These are phyloP conservation scores for Macrophomina pseudophaseolina DNA, from an alignment of 2,329 filamentous ascomycete genomes.

Conservation along the genomic window DNA sequence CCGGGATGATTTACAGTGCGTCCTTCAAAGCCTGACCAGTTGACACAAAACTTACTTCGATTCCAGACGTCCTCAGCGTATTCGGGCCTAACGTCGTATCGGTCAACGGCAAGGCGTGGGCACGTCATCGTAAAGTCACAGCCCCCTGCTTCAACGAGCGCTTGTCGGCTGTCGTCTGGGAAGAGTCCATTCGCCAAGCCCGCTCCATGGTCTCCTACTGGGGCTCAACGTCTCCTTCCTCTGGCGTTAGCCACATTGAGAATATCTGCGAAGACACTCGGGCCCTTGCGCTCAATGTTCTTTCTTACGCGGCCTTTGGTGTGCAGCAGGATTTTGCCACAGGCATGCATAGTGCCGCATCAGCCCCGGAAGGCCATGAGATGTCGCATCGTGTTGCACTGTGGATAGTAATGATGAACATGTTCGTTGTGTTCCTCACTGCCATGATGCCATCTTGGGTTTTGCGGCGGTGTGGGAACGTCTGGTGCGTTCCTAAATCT, in stretches of 20 bases:
- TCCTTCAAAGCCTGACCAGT: background rate
- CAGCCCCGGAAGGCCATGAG: conserved; percentile 30
- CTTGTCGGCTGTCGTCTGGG: conserved; percentile 43
- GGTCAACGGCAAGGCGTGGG: conserved; percentile 42
- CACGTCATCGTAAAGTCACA: conserved; percentile 50
- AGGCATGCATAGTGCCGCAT: conserved; percentile 26
- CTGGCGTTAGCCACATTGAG: background rate
- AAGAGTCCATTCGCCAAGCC: background rate
- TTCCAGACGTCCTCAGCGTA: background rate
- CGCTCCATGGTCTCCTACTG: conserved; percentile 9
- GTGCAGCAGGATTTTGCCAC: conserved; percentile 32
- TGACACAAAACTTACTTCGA: too few relatives aligned
- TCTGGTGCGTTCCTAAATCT: too few relatives aligned
- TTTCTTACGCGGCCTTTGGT: conserved; percentile 45
- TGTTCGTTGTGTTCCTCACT: conserved; percentile 30
- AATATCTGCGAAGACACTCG: conserved; percentile 40
- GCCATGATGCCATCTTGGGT: conserved; percentile 13
- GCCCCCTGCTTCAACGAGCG: conserved; percentile 52
- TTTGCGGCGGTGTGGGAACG: background rate
- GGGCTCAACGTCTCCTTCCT: background rate
- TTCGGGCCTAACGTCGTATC: background rate
- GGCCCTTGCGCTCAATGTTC: conserved; percentile 45
- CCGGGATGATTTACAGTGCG: background rate
- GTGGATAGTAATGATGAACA: conserved; percentile 35
- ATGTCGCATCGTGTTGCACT: conserved; percentile 33